phyloP scores from a whole-genome alignment of 768 basidiomycete genomes.

The Lyophyllum decastes region DNA sequence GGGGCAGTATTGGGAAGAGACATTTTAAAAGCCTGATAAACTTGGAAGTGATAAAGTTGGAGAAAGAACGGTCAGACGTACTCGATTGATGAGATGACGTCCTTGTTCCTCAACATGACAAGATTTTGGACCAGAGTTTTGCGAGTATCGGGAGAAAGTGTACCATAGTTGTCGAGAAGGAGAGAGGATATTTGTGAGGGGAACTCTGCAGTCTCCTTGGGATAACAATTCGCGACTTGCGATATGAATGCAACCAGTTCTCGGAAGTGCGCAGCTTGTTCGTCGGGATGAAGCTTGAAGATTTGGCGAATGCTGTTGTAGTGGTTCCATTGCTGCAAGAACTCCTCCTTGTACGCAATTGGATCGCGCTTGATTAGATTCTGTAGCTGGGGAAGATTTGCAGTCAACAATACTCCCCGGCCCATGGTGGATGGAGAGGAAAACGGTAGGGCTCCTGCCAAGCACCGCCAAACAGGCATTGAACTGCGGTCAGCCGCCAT shows the following conservation, averaged over 20 bases:
- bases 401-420: slow-evolving; percentile 77
- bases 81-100: slow-evolving; percentile 92
- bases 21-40: slow-evolving; percentile 74
- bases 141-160: slow-evolving; percentile 77
- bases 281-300: slow-evolving; percentile 78
- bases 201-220: slow-evolving; percentile 85
- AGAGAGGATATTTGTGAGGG: slow-evolving; percentile 78
- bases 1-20: slow-evolving; percentile 95
- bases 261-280: slow-evolving; percentile 81
- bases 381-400: slow-evolving; percentile 93
- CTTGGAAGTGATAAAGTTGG: not conserved
- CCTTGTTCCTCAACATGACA: slow-evolving; percentile 91
- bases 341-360: slow-evolving; percentile 88
- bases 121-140: slow-evolving; percentile 87
- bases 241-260: slow-evolving; percentile 87
- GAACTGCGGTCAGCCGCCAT: not conserved
- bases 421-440: slow-evolving; percentile 36
- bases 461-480: slow-evolving; percentile 8
- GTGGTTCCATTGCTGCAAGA: slow-evolving; percentile 95
- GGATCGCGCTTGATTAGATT: slow-evolving; percentile 97
- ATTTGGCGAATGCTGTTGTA: slow-evolving; percentile 88
- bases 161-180: slow-evolving; percentile 76
- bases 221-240: slow-evolving; percentile 92
- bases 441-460: slow-evolving; percentile 17
- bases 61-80: slow-evolving; percentile 38